These are phyloP conservation scores for Poa pratensis DNA, from an alignment of 176 grass and related monocot species.

Conservation along the genomic window DNA sequence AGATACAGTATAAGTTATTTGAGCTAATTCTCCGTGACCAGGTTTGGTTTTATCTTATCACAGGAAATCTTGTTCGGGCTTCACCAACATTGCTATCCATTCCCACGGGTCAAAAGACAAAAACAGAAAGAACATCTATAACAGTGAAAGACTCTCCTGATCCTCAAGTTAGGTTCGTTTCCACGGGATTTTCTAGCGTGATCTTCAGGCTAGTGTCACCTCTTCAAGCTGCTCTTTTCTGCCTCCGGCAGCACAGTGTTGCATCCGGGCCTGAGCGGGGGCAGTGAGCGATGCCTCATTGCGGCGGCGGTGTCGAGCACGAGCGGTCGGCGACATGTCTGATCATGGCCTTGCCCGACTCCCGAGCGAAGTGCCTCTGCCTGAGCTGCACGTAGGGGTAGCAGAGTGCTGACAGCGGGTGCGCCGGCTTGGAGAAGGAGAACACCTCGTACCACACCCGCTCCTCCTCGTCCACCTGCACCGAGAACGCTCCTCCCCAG, in stretches of 20 bases:
- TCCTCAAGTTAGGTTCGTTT: no score
- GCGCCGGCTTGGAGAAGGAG: slow-evolving; percentile 85
- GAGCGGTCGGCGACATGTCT: slow-evolving; percentile 35
- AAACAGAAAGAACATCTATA: background rate
- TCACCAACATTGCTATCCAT: background rate
- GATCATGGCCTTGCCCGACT: slow-evolving; percentile 55
- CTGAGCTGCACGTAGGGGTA: slow-evolving; percentile 75
- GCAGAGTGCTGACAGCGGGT: slow-evolving; percentile 54
- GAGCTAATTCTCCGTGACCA: background rate
- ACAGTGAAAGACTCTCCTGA: no score
- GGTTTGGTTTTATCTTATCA: background rate
- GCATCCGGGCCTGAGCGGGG: background rate
- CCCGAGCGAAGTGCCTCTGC: slow-evolving; percentile 68
- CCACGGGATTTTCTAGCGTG: no score
- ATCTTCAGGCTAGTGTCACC: no score
- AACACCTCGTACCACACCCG: slow-evolving; percentile 84
- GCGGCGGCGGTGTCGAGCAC: background rate
- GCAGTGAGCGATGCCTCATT: background rate
- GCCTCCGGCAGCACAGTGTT: background rate
- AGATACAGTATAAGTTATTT: background rate
- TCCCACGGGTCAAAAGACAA: background rate
- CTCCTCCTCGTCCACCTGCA: slow-evolving; percentile 68
- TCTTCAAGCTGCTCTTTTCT: no score
- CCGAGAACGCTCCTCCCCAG: slow-evolving; percentile 85
- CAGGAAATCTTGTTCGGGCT: background rate